Percentiles rank a stretch among this genome's conserved stretches.
Evolutionary conservation across 2,329 filamentous ascomycete species (phyloP).

Genomic region (Aspergillus fischeri): DNA sequence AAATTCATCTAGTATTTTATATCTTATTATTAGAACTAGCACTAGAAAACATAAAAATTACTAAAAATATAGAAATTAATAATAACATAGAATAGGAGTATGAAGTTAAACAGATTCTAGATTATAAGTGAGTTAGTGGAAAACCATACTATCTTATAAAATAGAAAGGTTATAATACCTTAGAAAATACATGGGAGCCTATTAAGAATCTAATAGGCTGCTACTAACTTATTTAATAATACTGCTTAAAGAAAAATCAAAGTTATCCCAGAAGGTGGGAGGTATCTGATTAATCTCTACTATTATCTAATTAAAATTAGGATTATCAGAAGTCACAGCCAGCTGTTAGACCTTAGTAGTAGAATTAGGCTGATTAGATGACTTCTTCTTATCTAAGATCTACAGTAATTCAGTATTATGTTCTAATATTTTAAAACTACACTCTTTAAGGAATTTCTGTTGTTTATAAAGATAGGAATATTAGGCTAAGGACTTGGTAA

Average conservation of each 20-base stretch:
- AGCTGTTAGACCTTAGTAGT: too few species aligned
- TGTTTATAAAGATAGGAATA: too few species aligned
- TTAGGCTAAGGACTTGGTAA: too few species aligned
- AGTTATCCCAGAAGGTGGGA: too few species aligned
- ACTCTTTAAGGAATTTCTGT: too few species aligned
- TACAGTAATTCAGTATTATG: too few species aligned
- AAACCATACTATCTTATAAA: conserved; percentile 1
- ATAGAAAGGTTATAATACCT: background rate
- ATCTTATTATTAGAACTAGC: background rate
- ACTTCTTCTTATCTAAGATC: too few species aligned
- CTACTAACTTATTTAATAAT: background rate
- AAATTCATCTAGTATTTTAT: conserved; percentile 1
- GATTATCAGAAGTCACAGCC: too few species aligned
- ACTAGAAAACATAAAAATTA: background rate
- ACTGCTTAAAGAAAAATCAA: background rate
- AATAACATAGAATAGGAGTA: background rate
- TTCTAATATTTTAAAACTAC: too few species aligned
- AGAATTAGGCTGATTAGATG: too few species aligned
- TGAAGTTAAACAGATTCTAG: background rate
- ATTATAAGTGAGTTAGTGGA: background rate
- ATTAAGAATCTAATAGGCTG: conserved; percentile 5
- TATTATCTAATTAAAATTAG: too few species aligned
- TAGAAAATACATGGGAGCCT: conserved; percentile 7
- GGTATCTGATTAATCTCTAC: too few species aligned
- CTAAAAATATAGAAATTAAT: background rate